Percentiles rank a stretch among this genome's conserved stretches.
These are phyloP conservation scores for Aspergillus arachidicola DNA, from an alignment of 2,329 filamentous ascomycete genomes.

Conservation along the genomic window DNA sequence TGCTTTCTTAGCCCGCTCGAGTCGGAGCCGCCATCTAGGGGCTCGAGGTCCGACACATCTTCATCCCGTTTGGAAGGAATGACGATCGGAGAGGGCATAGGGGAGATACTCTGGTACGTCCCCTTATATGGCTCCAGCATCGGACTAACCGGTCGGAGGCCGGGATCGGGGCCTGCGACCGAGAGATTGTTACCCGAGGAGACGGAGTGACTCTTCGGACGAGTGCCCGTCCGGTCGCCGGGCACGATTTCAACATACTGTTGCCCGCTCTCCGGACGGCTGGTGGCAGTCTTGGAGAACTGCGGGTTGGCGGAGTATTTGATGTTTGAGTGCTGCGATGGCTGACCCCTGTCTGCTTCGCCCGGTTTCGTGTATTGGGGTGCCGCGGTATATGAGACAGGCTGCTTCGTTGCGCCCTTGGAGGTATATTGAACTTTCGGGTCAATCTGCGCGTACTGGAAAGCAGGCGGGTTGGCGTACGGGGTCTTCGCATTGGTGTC, in stretches of 20 bases:
- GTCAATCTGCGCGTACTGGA: conserved; percentile 45
- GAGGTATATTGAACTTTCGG: conserved; percentile 43
- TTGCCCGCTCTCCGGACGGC: conserved; percentile 24
- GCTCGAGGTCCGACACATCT: conserved; percentile 56
- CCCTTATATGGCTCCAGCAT: conserved; percentile 90
- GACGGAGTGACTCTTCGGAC: conserved; percentile 39
- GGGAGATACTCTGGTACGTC: conserved; percentile 91
- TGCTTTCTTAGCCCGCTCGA: conserved; percentile 30
- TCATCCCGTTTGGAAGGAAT: conserved; percentile 60
- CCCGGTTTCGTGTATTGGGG: conserved; percentile 29
- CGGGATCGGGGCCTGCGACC: conserved; percentile 36
- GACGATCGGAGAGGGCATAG: conserved; percentile 81
- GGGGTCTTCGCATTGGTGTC: conserved; percentile 22
- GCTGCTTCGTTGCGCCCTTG: conserved; percentile 27
- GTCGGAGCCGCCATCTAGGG: conserved; percentile 38
- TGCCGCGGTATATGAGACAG: conserved; percentile 28
- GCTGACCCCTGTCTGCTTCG: conserved; percentile 10
- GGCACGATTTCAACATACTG: conserved; percentile 41
- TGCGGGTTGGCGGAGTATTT: conserved; percentile 23
- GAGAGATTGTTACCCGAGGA: conserved; percentile 43
- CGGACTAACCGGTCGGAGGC: conserved; percentile 72
- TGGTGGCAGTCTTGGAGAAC: conserved; percentile 26
- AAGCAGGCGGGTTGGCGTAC: conserved; percentile 37
- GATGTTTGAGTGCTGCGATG: conserved; percentile 8
- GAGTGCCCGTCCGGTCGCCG: conserved; percentile 24